Evolutionary conservation across 768 basidiomycete species (phyloP), one percentile per base, ranked within the genome.

Genomic region (Tulasnella sp.): DNA sequence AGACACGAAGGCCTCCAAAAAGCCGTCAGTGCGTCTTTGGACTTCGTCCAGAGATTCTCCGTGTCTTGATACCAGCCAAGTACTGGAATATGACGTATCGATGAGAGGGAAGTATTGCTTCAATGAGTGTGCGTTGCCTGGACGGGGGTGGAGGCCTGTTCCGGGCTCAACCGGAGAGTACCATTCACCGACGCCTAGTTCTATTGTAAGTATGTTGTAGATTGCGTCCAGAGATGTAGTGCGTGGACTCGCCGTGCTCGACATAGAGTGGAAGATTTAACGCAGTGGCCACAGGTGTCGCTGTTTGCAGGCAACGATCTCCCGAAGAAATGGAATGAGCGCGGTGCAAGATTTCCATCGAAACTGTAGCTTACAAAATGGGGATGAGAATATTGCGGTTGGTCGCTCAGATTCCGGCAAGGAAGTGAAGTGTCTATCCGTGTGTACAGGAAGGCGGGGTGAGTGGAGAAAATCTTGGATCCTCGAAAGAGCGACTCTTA

Each of bases 231-330:
- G 56, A 40, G 46, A 71, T 27, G 52, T 24, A 79, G 5, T 18
- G 27, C 56, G 74, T 44, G 46, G 38, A 82, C 85, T 75, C 80
- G 91, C 94, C 95, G 82, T 95, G 94, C 82, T 96, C 95, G 19
- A 93, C 89, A 81, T 89, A 92, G 75, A 96, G 89, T 0, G 94
- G 93, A 4, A 95, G 80, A 19, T 87, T 75, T 86, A 96, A 87
- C 0, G 89, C 89, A 52, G 86, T 84, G 21, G 95, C 89, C 3
- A 88, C 85, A 2, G 95, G 94, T 42, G 88, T 86, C 1, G 92
- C 86, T 0, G 95, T 96, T 84, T 96, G 94, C 34, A 96, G 86
- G 84, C 95, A 96, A n/a, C 95, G 92, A 85, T 96, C 94, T 95
- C 68, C 24, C 38, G 16, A 18, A 36, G 27, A 16, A 21, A 56